phyloP scores from a whole-genome alignment of 2,329 filamentous ascomycete species.

The Alternaria sp. region DNA sequence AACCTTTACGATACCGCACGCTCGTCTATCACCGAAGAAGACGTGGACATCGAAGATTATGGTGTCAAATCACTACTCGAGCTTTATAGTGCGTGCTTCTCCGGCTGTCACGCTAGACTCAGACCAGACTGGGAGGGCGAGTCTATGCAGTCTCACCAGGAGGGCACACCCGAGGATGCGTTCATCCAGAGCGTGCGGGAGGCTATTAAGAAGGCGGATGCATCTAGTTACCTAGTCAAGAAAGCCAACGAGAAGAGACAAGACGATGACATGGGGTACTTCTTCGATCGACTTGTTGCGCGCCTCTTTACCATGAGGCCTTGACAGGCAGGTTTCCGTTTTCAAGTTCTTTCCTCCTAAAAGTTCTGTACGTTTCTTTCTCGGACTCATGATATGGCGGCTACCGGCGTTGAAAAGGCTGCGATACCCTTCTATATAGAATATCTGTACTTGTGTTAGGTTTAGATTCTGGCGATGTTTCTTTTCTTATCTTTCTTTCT shows the following conservation, averaged over 20 bases:
- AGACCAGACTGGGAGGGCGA: conserved; percentile 44
- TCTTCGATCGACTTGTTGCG: conserved; percentile 52
- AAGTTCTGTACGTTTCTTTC: background rate
- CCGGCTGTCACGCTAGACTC: conserved; percentile 44
- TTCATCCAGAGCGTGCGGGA: conserved; percentile 45
- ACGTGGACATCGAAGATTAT: conserved; percentile 33
- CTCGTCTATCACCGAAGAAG: conserved; percentile 13
- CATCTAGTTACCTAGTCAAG: conserved; percentile 33
- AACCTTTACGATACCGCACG: conserved; percentile 14
- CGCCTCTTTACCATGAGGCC: conserved; percentile 38
- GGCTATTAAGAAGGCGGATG: conserved; percentile 30
- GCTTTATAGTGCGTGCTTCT: conserved; percentile 49
- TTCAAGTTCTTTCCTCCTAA: background rate
- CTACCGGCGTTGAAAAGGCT: conserved; percentile 2
- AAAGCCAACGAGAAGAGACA: conserved; percentile 32
- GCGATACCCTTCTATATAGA: conserved; percentile 13
- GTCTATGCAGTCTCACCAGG: background rate
- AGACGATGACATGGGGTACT: conserved; percentile 47
- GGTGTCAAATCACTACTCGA: conserved; percentile 40
- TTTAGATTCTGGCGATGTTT: background rate
- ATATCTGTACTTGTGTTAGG: background rate
- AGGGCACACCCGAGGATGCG: conserved; percentile 27
- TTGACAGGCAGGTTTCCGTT: conserved; percentile 1
- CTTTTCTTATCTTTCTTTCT: background rate
- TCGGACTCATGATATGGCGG: background rate